A percentile compares a stretch with the other conserved stretches of the same genome.
Evolutionary conservation across 2,329 filamentous ascomycete genomes (phyloP).

Genomic region (Diaporthe amygdali): DNA sequence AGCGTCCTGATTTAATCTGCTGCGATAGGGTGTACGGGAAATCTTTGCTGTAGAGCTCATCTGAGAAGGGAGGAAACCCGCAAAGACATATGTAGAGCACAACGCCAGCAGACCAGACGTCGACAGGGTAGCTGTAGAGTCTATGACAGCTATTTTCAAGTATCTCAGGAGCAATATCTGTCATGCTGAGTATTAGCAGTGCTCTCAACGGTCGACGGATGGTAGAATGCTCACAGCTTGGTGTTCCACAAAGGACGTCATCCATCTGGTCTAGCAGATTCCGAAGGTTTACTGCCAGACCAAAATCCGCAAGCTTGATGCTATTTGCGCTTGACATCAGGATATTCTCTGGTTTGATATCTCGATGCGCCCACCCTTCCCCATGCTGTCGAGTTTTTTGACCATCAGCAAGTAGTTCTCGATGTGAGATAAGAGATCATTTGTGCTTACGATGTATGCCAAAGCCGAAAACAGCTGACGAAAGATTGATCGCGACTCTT

Average conservation of each 20-base stretch:
- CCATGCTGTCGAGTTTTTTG: slow-evolving; percentile 70
- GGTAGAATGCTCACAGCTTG: slow-evolving; percentile 59
- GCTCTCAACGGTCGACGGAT: not conserved
- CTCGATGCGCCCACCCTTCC: slow-evolving; percentile 93
- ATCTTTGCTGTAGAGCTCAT: slow-evolving; percentile 81
- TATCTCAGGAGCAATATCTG: slow-evolving; percentile 90
- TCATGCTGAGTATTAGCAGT: not conserved
- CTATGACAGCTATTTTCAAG: slow-evolving; percentile 80
- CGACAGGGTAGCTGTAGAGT: slow-evolving; percentile 91
- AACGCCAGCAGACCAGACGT: slow-evolving; percentile 96
- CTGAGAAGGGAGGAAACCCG: slow-evolving; percentile 94
- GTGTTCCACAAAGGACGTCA: slow-evolving; percentile 91
- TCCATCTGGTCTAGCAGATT: slow-evolving; percentile 98
- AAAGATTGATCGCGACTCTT: slow-evolving; percentile 85
- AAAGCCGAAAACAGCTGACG: slow-evolving; percentile 89
- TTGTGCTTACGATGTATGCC: slow-evolving; percentile 77
- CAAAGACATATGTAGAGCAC: slow-evolving; percentile 97
- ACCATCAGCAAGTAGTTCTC: slow-evolving; percentile 36
- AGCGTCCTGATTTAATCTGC: slow-evolving; percentile 88
- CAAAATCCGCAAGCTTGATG: slow-evolving; percentile 95
- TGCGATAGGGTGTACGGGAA: slow-evolving; percentile 87
- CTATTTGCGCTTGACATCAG: slow-evolving; percentile 83
- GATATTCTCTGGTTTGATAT: slow-evolving; percentile 98
- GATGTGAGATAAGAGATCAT: not conserved
- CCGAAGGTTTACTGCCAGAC: slow-evolving; percentile 84